A percentile compares a stretch with the other conserved stretches of the same genome.
These are phyloP conservation scores for Candida coleopterorum DNA, from an alignment of 805 yeast species.

Conservation along the genomic window DNA sequence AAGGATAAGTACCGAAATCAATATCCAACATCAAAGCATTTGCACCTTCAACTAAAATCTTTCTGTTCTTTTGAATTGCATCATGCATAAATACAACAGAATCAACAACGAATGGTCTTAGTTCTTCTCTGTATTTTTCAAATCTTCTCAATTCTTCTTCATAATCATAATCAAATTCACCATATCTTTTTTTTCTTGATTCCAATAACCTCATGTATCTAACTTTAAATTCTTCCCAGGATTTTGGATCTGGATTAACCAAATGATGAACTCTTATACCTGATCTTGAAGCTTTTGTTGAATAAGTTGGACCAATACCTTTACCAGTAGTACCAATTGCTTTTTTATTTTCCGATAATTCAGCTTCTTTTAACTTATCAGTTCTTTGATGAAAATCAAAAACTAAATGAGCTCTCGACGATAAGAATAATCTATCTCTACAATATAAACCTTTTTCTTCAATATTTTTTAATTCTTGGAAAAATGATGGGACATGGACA, in stretches of 20 bases:
- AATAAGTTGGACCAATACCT: conserved; percentile 98
- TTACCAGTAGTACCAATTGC: conserved; percentile 97
- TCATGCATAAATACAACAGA: conserved; percentile 78
- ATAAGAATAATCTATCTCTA: conserved; percentile 73
- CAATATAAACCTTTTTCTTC: conserved; percentile 79
- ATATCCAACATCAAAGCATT: conserved; percentile 96
- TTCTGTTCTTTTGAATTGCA: conserved; percentile 73
- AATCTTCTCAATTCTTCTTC: conserved; percentile 77
- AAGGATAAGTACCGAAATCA: conserved; percentile 97
- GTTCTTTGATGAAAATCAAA: conserved; percentile 98
- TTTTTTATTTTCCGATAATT: conserved; percentile 73
- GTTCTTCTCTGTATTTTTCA: conserved; percentile 64
- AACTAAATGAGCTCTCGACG: conserved; percentile 93
- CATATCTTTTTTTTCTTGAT: conserved; percentile 85
- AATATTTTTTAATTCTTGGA: conserved; percentile 76
- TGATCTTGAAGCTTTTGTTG: conserved; percentile 94
- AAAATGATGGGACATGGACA: conserved; percentile 89
- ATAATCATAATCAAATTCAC: conserved; percentile 82
- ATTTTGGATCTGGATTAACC: conserved; percentile 80
- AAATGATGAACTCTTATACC: conserved; percentile 96
- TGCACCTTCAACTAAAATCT: conserved; percentile 94
- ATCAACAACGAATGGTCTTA: conserved; percentile 91
- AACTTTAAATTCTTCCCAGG: conserved; percentile 87
- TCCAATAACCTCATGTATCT: conserved; percentile 72
- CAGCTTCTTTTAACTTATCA: conserved; percentile 92